Conservation (phyloP, 129 eudicot species). For the Scalesia atractyloides region DNA sequence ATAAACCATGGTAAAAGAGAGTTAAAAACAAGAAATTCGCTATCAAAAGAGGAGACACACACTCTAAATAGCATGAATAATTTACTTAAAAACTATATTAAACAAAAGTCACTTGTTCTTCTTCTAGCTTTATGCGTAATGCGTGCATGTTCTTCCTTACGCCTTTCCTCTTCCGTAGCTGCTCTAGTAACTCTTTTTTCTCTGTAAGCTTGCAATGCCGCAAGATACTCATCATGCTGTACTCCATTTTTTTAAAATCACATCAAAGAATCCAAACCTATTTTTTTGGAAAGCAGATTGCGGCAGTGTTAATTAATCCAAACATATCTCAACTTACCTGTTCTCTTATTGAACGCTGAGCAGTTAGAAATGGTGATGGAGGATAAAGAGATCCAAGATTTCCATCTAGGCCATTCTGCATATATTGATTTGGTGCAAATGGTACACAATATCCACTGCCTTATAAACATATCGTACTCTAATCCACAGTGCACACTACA, state of each 20-base stretch:
- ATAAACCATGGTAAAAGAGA: no score
- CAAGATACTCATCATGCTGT: constrained; percentile 94
- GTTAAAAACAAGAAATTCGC: no score
- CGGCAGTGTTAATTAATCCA: not conserved
- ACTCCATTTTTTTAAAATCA: constrained; percentile 1
- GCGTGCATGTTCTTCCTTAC: constrained; percentile 70
- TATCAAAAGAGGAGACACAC: no score
- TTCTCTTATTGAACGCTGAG: constrained; percentile 81
- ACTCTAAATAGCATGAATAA: no score
- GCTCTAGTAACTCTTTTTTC: constrained; percentile 74
- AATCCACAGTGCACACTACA: no score
- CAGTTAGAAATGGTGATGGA: constrained; percentile 87
- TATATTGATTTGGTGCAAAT: constrained; percentile 58
- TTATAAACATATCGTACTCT: no score
- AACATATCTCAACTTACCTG: constrained; percentile 49
- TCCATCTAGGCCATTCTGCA: constrained; percentile 54
- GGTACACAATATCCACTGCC: constrained; percentile 59
- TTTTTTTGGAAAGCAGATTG: not conserved
- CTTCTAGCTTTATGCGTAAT: constrained; percentile 51
- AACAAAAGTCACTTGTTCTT: constrained; percentile 60
- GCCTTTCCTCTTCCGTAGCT: constrained; percentile 76
- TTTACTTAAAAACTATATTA: not conserved
- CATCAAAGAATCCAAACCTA: not conserved
- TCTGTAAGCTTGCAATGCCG: constrained; percentile 87
- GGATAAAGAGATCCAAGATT: constrained; percentile 61